These are phyloP conservation scores for Fistulinella prunicolor DNA, from an alignment of 768 basidiomycete species.

Conservation along the genomic window DNA sequence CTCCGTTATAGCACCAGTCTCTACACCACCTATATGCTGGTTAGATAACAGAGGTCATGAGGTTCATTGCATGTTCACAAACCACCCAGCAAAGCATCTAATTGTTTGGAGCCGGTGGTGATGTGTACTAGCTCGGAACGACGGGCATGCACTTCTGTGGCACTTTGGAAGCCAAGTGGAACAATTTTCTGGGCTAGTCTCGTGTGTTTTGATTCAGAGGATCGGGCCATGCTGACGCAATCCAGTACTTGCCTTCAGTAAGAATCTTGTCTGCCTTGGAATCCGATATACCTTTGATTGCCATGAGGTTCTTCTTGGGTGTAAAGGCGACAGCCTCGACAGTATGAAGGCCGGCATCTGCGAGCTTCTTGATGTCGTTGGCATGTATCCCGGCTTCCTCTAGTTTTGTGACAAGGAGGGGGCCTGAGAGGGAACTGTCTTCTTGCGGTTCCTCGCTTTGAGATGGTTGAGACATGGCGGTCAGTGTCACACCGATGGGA, in stretches of 20 bases:
- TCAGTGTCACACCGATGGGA: too few relatives aligned
- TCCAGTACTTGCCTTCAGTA: conserved; percentile 63
- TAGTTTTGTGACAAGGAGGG: conserved; percentile 78
- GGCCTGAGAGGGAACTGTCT: conserved; percentile 64
- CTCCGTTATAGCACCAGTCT: conserved; percentile 98
- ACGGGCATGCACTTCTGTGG: conserved; percentile 94
- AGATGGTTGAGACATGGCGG: conserved; percentile 45
- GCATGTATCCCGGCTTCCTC: conserved; percentile 86
- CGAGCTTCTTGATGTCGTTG: conserved; percentile 93
- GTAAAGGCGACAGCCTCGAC: conserved; percentile 96
- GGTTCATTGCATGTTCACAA: conserved; percentile 10
- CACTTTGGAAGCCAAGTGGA: conserved; percentile 96
- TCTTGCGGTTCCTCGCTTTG: conserved; percentile 50
- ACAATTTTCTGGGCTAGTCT: conserved; percentile 86
- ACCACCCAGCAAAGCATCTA: conserved; percentile 96
- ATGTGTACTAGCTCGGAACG: conserved; percentile 95
- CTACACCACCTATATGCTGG: conserved; percentile 72
- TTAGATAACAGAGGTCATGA: conserved; percentile 11
- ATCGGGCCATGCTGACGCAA: not conserved
- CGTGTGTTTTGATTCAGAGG: conserved; percentile 9
- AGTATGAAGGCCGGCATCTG: conserved; percentile 89
- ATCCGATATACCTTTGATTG: conserved; percentile 96
- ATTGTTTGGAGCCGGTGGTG: conserved; percentile 93
- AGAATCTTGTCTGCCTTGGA: conserved; percentile 97
- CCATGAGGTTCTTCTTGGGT: conserved; percentile 86